Percentiles rank a stretch among this genome's conserved stretches.
These are phyloP conservation scores for Lumnitzera littorea DNA, from an alignment of 345 rosid species.

Conservation along the genomic window DNA sequence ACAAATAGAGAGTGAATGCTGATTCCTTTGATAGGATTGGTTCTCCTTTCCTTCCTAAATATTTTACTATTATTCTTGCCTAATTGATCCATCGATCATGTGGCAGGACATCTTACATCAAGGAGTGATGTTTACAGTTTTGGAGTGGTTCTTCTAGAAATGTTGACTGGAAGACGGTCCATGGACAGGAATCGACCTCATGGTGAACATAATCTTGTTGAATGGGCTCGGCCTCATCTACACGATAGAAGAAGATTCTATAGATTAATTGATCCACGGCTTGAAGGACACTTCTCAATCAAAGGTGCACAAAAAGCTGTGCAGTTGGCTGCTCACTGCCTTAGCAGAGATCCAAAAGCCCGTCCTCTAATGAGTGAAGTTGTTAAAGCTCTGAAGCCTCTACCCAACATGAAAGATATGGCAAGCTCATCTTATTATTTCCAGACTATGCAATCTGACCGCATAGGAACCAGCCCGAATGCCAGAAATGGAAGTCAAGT, in stretches of 20 bases:
- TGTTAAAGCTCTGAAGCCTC: conserved; percentile 35
- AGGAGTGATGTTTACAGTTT: conserved; percentile 47
- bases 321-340: conserved; percentile 45
- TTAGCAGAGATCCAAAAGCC: conserved; percentile 38
- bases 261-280: conserved; percentile 36
- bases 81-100: background rate
- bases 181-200: conserved; percentile 44
- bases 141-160: conserved; percentile 43
- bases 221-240: conserved; percentile 43
- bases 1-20: too few species aligned
- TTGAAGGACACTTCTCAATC: conserved; percentile 41
- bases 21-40: too few species aligned
- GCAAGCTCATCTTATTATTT: conserved; percentile 44
- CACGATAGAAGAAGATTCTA: conserved; percentile 35
- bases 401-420: conserved; percentile 40
- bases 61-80: background rate
- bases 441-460: conserved; percentile 21
- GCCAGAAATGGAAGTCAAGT: conserved; percentile 16
- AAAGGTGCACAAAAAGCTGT: conserved; percentile 45
- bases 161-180: conserved; percentile 42
- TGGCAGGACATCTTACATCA: conserved; percentile 43
- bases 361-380: conserved; percentile 49
- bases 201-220: conserved; percentile 45
- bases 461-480: conserved; percentile 11
- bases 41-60: background rate